phyloP scores from a whole-genome alignment of 2,329 filamentous ascomycete species.

The Neospermospora avenae region DNA sequence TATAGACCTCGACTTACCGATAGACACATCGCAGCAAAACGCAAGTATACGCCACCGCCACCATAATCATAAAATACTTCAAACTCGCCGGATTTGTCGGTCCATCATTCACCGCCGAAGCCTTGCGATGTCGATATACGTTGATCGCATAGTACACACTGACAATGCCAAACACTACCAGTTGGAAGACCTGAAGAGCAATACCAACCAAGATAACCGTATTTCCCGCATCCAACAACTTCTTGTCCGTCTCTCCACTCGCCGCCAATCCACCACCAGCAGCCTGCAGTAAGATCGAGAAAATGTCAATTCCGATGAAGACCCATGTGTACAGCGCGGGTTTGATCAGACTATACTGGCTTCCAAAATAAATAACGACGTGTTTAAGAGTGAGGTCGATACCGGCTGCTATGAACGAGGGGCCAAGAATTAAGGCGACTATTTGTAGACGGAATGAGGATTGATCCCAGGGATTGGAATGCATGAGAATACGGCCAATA shows the following conservation, averaged over 20 bases:
- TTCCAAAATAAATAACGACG: conserved; percentile 7
- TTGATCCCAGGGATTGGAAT: conserved; percentile 7
- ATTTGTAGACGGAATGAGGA: conserved; percentile 9
- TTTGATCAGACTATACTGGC: conserved; percentile 7
- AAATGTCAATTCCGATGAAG: conserved; percentile 7
- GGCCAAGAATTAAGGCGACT: conserved; percentile 3
- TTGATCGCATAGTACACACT: neutral
- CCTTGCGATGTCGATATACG: neutral
- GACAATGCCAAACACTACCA: conserved; percentile 1
- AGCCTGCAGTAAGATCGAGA: neutral
- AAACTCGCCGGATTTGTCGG: neutral
- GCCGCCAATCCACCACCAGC: conserved; percentile 7
- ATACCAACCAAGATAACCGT: conserved; percentile 10
- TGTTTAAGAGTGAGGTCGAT: conserved; percentile 11
- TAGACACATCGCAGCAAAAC: conserved; percentile 14
- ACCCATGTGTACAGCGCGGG: conserved; percentile 6
- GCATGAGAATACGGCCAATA: conserved; percentile 8
- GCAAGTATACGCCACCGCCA: conserved; percentile 3
- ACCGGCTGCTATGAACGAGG: conserved; percentile 9
- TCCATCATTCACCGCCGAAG: neutral
- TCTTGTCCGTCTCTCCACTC: neutral
- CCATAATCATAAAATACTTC: conserved; percentile 1
- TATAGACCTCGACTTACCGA: too few relatives aligned
- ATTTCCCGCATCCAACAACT: neutral
- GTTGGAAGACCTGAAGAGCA: conserved; percentile 4